These are phyloP conservation scores for Citrullus colocynthis DNA, from an alignment of 306 rosid species.

Conservation along the genomic window DNA sequence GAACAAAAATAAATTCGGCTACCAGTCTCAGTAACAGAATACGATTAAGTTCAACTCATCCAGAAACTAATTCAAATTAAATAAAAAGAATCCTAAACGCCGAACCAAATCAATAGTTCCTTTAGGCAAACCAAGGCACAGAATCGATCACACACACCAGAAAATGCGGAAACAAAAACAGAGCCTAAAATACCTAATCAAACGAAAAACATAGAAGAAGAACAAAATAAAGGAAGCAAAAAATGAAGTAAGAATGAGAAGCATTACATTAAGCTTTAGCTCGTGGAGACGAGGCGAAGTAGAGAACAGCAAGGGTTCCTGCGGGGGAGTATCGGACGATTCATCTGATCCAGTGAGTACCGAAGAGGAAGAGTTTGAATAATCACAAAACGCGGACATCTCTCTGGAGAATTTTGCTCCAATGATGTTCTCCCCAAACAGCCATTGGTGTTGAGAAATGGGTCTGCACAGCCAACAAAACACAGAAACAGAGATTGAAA, in stretches of 20 bases:
- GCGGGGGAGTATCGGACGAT: conserved; percentile 26
- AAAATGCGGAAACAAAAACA: not conserved
- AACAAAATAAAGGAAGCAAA: not conserved
- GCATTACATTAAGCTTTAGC: conserved; percentile 41
- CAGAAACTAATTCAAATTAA: not conserved
- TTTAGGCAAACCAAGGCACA: not conserved
- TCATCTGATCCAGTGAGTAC: conserved; percentile 23
- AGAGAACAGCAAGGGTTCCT: conserved; percentile 19
- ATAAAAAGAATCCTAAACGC: not conserved
- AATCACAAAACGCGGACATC: conserved; percentile 15
- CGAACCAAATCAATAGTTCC: not conserved
- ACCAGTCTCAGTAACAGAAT: not conserved
- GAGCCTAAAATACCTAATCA: not conserved
- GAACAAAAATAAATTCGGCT: not conserved
- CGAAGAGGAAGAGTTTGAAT: conserved; percentile 32
- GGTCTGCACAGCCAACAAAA: conserved; percentile 22
- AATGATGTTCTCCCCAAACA: conserved; percentile 13
- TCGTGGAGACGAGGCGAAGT: conserved; percentile 26
- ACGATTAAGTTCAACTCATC: not conserved
- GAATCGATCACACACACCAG: not conserved
- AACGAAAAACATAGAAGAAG: not conserved
- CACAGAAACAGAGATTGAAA: conserved; percentile 8
- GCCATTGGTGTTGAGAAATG: conserved; percentile 9
- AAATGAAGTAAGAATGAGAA: not conserved
- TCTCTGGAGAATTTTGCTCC: conserved; percentile 14